phyloP scores from a whole-genome alignment of 768 basidiomycete genomes.

The Leucogyrophana mollusca region DNA sequence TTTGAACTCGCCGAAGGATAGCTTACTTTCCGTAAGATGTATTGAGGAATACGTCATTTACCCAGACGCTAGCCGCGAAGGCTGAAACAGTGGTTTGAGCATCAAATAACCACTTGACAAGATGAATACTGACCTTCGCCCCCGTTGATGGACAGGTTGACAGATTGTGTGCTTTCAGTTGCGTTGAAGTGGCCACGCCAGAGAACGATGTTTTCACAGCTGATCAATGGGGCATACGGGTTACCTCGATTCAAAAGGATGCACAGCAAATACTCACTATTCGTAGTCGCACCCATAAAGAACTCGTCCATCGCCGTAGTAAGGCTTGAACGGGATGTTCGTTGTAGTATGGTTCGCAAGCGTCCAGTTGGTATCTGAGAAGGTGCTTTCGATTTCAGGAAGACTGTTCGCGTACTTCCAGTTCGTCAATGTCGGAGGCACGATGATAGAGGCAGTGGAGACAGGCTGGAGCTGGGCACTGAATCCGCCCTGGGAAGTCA shows the following conservation, averaged over 20 bases:
- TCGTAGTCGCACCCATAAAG: slow-evolving; percentile 87
- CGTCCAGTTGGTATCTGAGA: slow-evolving; percentile 65
- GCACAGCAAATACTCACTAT: slow-evolving; percentile 50
- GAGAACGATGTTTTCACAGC: slow-evolving; percentile 79
- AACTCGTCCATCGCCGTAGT: slow-evolving; percentile 74
- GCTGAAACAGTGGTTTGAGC: slow-evolving; percentile 30
- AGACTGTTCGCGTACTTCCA: slow-evolving; percentile 79
- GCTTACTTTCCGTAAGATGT: slow-evolving; percentile 76
- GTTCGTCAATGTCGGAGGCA: slow-evolving; percentile 49
- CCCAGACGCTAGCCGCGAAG: slow-evolving; percentile 82
- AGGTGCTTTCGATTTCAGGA: slow-evolving; percentile 60
- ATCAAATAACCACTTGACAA: neutral
- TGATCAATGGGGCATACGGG: slow-evolving; percentile 21
- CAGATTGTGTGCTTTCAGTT: slow-evolving; percentile 56
- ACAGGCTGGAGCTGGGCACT: slow-evolving; percentile 43
- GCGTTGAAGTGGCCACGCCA: slow-evolving; percentile 81
- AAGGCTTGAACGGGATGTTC: slow-evolving; percentile 66
- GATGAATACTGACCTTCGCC: slow-evolving; percentile 53
- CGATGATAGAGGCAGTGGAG: slow-evolving; percentile 27
- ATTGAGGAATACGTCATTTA: slow-evolving; percentile 68
- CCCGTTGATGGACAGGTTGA: slow-evolving; percentile 79
- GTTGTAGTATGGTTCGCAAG: slow-evolving; percentile 71
- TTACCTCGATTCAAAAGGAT: slow-evolving; percentile 6
- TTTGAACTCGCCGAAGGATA: neutral
- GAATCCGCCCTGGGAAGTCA: slow-evolving; percentile 44